Base-by-base conservation (phyloP, 805 yeast genomes). In the Candida endomychidarum region DNA sequence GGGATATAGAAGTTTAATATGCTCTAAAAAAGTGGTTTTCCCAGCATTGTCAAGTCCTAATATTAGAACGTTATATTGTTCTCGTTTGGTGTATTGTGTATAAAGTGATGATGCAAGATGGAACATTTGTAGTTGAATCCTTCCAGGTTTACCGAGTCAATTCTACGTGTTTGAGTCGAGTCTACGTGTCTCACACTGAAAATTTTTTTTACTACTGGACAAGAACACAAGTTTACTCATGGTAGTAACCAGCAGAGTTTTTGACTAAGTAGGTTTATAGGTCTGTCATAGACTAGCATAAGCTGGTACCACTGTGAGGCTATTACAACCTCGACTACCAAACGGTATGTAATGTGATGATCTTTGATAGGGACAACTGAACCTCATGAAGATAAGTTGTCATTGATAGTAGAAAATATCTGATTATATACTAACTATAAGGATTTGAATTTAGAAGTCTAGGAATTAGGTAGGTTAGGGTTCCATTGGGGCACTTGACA, bases 1-100 rank as follows among this genome's bases (percentile, higher is more conserved):
- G 8, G 66, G 57, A 41, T 62, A 66, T 16, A 68, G 53, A 20
- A 69, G 57, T 53, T 68, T 67, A 32, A 67, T 42, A 48, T 65
- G 71, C 50, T 67, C 72, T 32, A 66, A 47, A 41, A 63, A 64
- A 8, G 67, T 60, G 10, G 98, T 93, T 59, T 91, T 91, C 1
- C 99, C 99, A 0, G 98, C 96, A 67, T 91, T 90, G 61, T 91
- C 97, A 20, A 91, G 74, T 14, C 99, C 99, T 16, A 91, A 69
- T 25, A 91, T 86, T 34, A 91, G 72, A 1, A 69, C 53, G 42
- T 68, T 69, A 50, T 69, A 69, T 53, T 69, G 75, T 43, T 69
- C 75, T 36, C 73, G 57, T 49, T 68, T 62, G 41, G 72, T 67
- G 51, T 68, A 69, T 47, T 67, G 72, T 4, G 73, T 66, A 50